Evolutionary conservation across 768 basidiomycete genomes (phyloP), one percentile per base, ranked within the genome.

Genomic region (Dentipellis sp.): DNA sequence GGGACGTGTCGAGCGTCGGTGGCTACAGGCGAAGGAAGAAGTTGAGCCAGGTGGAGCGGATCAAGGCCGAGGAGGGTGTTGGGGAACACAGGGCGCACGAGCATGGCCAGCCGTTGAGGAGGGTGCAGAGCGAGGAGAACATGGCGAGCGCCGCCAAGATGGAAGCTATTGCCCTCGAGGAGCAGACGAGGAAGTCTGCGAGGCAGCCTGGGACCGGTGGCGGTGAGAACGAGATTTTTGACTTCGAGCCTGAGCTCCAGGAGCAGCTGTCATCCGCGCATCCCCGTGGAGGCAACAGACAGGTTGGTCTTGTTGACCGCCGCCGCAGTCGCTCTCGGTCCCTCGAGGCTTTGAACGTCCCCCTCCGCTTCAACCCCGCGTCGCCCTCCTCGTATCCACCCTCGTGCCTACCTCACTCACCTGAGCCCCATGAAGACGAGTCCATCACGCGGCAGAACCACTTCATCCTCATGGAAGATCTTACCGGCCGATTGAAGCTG

Each of bases 401-500:
- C 64, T 50, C 58, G 56, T 52, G 63, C 49, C 52, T 55, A 9
- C 50, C 50, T 3, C 61, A 53, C 47, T 36, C 9, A 50, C 55
- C 69, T 53, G 53, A 65, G 23, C 59, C 68, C 42, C 70, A 75
- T 54, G 70, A 67, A 58, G 72, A 79, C 52, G 70, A 75, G 36
- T 68, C 76, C 49, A 73, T 87, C 49, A 84, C 92, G 7, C 83
- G 95, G 11, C 94, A 97, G 70, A 94, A 97, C 66, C 89, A 97
- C 68, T 99, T 98, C 67, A 97, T 99, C 64, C 79, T 98, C 63
- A 97, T 99, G 94, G 97, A 99, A 71, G 97, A 99, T 66, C 75
- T 99, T 50, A 99, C 97, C 2, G 97, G 97, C 22, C 76, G 88
- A 36, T 70, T 97, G 65, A 94, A 89, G 70, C 81, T 80, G 51